Evolutionary conservation across 345 rosid genomes (phyloP).

Genomic region (Hibiscus syriacus): DNA sequence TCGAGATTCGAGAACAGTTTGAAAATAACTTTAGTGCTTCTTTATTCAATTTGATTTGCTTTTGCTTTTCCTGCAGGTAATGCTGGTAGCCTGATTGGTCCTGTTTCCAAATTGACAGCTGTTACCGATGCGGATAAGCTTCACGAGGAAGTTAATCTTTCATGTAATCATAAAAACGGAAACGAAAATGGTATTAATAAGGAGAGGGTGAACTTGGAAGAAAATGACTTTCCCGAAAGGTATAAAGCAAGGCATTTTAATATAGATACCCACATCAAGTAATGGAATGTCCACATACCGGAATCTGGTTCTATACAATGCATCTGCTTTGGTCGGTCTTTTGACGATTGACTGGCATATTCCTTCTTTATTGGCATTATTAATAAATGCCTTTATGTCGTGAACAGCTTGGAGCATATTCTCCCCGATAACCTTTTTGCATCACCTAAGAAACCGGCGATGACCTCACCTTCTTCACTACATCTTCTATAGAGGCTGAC

Average conservation of each 20-base stretch:
- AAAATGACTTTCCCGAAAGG: slow-evolving; percentile 44
- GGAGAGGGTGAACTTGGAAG: slow-evolving; percentile 29
- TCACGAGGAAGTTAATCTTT: slow-evolving; percentile 22
- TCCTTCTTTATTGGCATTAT: no score
- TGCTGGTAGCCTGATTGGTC: slow-evolving; percentile 9
- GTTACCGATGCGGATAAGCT: slow-evolving; percentile 8
- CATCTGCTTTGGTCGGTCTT: background rate
- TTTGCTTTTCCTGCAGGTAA: slow-evolving; percentile 16
- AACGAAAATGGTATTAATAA: slow-evolving; percentile 19
- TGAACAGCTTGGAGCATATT: slow-evolving; percentile 48
- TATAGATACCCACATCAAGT: no score
- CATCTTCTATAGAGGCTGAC: slow-evolving; percentile 15
- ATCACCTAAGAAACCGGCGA: slow-evolving; percentile 45
- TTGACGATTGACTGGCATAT: no score
- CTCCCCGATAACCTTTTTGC: slow-evolving; percentile 68
- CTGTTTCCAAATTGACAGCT: background rate
- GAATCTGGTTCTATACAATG: background rate
- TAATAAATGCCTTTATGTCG: background rate
- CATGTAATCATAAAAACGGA: slow-evolving; percentile 17
- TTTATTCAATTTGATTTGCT: background rate
- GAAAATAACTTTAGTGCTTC: background rate
- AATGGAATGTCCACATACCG: no score
- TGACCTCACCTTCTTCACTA: slow-evolving; percentile 25
- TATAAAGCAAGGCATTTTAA: slow-evolving; percentile 8
- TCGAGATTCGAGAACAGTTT: background rate